phyloP scores from a whole-genome alignment of 768 basidiomycete species.

The Gloeophyllum trabeum region DNA sequence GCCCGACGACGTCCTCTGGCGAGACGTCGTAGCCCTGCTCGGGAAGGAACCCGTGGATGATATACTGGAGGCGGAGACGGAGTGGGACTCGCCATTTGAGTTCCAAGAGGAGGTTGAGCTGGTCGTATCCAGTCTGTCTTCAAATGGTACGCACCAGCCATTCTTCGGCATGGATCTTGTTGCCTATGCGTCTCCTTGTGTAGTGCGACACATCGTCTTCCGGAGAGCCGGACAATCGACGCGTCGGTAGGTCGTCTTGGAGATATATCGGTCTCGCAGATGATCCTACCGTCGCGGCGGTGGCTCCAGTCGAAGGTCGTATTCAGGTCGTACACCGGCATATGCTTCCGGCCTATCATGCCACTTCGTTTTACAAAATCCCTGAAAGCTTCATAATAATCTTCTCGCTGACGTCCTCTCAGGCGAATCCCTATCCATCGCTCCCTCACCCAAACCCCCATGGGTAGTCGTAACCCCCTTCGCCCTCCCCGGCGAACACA shows the following conservation, averaged over 20 bases:
- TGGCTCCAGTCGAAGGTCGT: neutral
- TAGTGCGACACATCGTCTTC: no score
- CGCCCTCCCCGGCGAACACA: conserved; percentile 71
- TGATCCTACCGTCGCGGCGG: no score
- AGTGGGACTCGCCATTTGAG: conserved; percentile 50
- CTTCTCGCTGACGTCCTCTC: no score
- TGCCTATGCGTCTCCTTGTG: no score
- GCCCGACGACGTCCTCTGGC: conserved; percentile 62
- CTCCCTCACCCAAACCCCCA: conserved; percentile 32
- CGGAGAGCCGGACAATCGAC: no score
- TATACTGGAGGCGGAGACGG: conserved; percentile 33
- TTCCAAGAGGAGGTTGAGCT: conserved; percentile 56
- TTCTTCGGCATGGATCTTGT: neutral
- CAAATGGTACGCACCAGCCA: conserved; percentile 35
- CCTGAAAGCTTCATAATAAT: no score
- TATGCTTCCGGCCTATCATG: neutral
- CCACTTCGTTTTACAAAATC: no score
- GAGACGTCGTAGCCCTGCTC: conserved; percentile 58
- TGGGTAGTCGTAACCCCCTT: conserved; percentile 86
- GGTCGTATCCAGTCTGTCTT: conserved; percentile 47
- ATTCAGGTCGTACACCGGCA: neutral
- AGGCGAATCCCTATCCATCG: conserved; percentile 62
- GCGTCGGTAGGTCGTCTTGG: no score
- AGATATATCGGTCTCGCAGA: no score
- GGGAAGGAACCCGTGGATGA: conserved; percentile 45